Percentiles rank a stretch among this genome's conserved stretches.
Conservation (phyloP, 2,329 filamentous ascomycete genomes). For the Ascochyta fabae region DNA sequence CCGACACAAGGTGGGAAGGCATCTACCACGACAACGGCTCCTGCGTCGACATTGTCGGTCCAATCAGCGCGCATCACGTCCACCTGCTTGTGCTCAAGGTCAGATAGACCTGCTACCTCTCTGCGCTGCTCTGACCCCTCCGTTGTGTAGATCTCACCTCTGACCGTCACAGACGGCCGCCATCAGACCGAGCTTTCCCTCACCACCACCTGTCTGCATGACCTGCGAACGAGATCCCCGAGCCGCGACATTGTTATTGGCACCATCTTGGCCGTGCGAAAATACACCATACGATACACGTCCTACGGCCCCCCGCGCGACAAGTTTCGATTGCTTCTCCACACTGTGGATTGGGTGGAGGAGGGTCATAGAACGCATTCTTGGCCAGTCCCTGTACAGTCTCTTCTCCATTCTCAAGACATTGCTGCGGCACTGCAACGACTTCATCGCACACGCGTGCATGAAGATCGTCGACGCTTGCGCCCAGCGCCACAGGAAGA, state of each 20-base stretch:
- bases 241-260: not conserved
- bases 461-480: constrained; percentile 29
- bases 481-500: not conserved
- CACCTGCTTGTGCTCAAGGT: constrained; percentile 35
- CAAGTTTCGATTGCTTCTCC: constrained; percentile 30
- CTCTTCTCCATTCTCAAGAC: constrained; percentile 16
- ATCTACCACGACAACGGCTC: constrained; percentile 46
- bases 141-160: constrained; percentile 21
- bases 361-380: not conserved
- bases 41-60: constrained; percentile 36
- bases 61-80: constrained; percentile 11
- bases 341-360: constrained; percentile 26
- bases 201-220: constrained; percentile 13
- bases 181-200: constrained; percentile 27
- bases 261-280: constrained; percentile 18
- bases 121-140: constrained; percentile 2
- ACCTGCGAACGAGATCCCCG: constrained; percentile 17
- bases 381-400: not conserved
- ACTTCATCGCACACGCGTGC: constrained; percentile 20
- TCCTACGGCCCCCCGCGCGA: constrained; percentile 34
- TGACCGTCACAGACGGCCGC: constrained; percentile 40
- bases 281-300: constrained; percentile 35
- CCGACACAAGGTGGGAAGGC: constrained; percentile 25
- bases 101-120: not conserved
- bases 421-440: constrained; percentile 12